Conservation (phyloP, 257 asterid species). For the Perilla frutescens region DNA sequence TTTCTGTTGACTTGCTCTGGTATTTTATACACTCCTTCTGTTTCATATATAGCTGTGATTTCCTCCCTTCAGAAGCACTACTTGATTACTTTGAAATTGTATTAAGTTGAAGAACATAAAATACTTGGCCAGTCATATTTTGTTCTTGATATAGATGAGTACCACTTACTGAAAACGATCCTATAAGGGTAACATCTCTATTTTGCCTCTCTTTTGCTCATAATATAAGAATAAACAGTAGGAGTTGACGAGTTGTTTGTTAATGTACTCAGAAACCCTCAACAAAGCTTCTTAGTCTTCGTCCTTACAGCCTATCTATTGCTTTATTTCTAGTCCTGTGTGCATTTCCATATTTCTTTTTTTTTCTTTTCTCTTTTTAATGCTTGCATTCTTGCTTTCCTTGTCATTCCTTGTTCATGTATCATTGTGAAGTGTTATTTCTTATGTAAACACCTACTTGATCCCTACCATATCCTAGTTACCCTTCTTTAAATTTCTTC, state of each 20-base stretch:
- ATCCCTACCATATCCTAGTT: not conserved
- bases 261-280: slow-evolving; percentile 3
- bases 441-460: not conserved
- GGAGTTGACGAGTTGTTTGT: slow-evolving; percentile 3
- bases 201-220: slow-evolving; percentile 10
- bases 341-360: slow-evolving; percentile 6
- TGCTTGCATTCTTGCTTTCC: slow-evolving; percentile 13
- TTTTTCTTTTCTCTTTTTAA: not conserved
- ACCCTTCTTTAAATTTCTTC: not conserved
- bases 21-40: slow-evolving; percentile 40
- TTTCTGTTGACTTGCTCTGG: slow-evolving; percentile 83
- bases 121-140: not conserved
- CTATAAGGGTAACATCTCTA: slow-evolving; percentile 3
- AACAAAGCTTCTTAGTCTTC: not conserved
- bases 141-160: slow-evolving; percentile 25
- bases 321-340: not conserved
- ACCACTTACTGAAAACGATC: slow-evolving; percentile 17
- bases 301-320: not conserved
- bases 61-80: slow-evolving; percentile 14
- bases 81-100: slow-evolving; percentile 3
- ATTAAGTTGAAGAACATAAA: slow-evolving; percentile 22
- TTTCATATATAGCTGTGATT: slow-evolving; percentile 11
- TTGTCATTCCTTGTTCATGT: not conserved
- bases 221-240: slow-evolving; percentile 7
- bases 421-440: not conserved